phyloP scores from a whole-genome alignment of 192 early-diverging fungal species.

The Tieghemiomyces parasiticus region DNA sequence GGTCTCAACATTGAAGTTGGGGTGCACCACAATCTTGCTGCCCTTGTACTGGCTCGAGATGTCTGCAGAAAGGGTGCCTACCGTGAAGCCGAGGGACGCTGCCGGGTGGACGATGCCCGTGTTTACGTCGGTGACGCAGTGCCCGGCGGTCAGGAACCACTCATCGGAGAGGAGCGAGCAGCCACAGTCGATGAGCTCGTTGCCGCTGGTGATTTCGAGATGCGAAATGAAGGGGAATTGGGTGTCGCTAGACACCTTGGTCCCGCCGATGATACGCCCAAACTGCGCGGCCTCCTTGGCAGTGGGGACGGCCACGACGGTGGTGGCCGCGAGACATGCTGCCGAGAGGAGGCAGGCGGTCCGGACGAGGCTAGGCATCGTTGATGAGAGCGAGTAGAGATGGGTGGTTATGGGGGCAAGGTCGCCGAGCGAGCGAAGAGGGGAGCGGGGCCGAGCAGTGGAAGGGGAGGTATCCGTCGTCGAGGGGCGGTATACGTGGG shows the following conservation, averaged over 20 bases:
- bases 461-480: too few species aligned
- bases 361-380: too few species aligned
- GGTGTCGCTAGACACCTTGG: slow-evolving; percentile 14
- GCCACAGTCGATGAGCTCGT: slow-evolving; percentile 22
- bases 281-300: not conserved
- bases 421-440: too few species aligned
- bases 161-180: slow-evolving; percentile 26
- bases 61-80: not conserved
- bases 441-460: too few species aligned
- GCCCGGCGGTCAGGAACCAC: slow-evolving; percentile 33
- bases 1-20: not conserved
- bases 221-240: slow-evolving; percentile 29
- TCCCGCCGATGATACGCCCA: slow-evolving; percentile 30
- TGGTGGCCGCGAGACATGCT: too few species aligned
- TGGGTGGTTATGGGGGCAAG: too few species aligned
- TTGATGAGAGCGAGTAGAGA: too few species aligned
- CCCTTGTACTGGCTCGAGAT: not conserved
- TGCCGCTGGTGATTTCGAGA: slow-evolving; percentile 18
- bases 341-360: too few species aligned
- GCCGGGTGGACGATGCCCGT: not conserved
- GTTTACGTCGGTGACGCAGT: slow-evolving; percentile 23
- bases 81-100: not conserved
- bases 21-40: not conserved
- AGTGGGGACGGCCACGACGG: not conserved
- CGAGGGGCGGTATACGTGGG: too few species aligned